Conservation (phyloP, 306 rosid genomes). For the Glycine soja region DNA sequence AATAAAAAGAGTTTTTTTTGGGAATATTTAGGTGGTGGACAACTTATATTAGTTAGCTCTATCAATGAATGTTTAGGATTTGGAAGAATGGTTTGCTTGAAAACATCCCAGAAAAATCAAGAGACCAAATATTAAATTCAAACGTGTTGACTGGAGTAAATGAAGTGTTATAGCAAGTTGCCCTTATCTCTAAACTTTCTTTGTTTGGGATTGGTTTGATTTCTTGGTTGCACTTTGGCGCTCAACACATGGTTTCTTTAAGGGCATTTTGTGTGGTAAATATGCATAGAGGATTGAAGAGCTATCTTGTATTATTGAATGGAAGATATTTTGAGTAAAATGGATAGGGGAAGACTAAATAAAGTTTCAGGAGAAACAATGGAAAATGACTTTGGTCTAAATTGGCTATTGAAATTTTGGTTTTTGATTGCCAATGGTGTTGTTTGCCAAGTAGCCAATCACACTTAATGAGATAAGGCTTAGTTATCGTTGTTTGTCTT, state of each 20-base stretch:
- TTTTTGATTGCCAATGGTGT: constrained; percentile 13
- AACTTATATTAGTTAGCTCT: too few species aligned
- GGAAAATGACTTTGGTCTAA: background rate
- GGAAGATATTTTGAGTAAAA: background rate
- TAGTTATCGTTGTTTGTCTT: background rate
- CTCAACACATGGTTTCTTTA: background rate
- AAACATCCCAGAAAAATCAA: background rate
- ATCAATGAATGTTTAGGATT: background rate
- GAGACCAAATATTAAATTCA: background rate
- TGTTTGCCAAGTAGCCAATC: background rate
- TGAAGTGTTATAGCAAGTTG: background rate
- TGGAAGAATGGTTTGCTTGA: background rate
- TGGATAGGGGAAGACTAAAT: background rate
- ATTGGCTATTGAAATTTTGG: constrained; percentile 16
- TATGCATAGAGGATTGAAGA: background rate
- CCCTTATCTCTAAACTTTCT: background rate
- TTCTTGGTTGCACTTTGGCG: constrained; percentile 9
- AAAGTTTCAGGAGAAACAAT: background rate
- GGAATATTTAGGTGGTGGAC: background rate
- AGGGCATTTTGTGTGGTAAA: background rate
- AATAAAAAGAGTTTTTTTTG: background rate
- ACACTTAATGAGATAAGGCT: background rate
- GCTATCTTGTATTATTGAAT: constrained; percentile 3
- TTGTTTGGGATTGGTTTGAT: background rate
- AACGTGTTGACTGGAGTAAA: background rate